Base-by-base conservation (phyloP, 179 eudicot species). In the Patellifolia procumbens region DNA sequence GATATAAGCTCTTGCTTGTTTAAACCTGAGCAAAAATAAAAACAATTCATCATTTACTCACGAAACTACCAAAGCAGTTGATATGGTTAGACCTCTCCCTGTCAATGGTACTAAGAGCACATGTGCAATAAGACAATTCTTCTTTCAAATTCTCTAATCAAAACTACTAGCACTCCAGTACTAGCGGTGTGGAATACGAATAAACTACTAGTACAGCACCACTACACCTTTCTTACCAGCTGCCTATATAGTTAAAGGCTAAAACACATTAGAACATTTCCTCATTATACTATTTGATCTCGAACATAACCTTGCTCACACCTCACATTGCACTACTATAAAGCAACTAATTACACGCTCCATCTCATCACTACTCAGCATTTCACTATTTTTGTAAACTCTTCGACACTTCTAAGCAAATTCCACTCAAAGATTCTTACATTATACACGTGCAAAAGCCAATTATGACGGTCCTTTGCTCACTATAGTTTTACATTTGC, bases 1-100 rank as follows among this genome's bases (percentile, higher is more conserved):
- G 94, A 88, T 61, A 93, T 88, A 78, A 93, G 80, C 70, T 91
- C 91, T 77, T 89, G 95, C 85, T 90, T 90, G 78, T 88, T 89
- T 66, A 91, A 66, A 63, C 74, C 99, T 93, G 94, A 65, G 82
- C 70, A 61, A 29, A 61, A 39, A 56, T 63, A 48, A 70, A 72
- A 56, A 22, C 29, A 72, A 19, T n/a, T 49, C 34, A 10, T 12
- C 19, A 11, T 35, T 20, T 2, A 11, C 3, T 65, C 67, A 73
- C 29, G 59, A 73, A 42, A n/a, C n/a, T n/a, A n/a, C n/a, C n/a
- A n/a, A n/a, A n/a, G n/a, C n/a, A n/a, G n/a, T 28, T 22, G 2
- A 70, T 32, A 8, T 64, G 22, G 7, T n/a, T 28, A 26, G 22
- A 66, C 28, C 46, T 1, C 15, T n/a, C 5, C 15, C 22, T n/a